Evolutionary conservation across 1,139 yeast genomes (phyloP).

Genomic region (Chernovozyma aurita): DNA sequence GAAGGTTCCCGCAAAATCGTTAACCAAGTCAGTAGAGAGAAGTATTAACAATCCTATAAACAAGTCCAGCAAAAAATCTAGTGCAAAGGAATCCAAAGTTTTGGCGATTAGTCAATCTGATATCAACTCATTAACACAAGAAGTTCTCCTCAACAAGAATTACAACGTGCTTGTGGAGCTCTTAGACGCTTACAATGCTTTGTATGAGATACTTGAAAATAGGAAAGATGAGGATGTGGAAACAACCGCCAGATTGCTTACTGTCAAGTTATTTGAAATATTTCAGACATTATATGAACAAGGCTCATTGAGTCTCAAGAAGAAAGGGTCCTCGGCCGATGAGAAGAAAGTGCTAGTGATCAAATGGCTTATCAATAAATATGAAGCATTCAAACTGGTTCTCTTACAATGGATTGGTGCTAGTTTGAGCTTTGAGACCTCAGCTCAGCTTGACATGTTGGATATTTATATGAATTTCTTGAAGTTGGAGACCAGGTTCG

Average conservation of each 20-base stretch:
- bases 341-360: slow-evolving; percentile 45
- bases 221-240: slow-evolving; percentile 25
- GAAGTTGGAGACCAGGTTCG: slow-evolving; percentile 52
- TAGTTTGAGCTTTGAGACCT: slow-evolving; percentile 31
- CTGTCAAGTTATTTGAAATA: slow-evolving; percentile 48
- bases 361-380: slow-evolving; percentile 63
- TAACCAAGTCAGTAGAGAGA: too few species aligned
- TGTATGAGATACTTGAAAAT: slow-evolving; percentile 17
- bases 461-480: slow-evolving; percentile 62
- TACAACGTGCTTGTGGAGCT: slow-evolving; percentile 52
- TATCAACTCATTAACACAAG: background rate
- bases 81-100: too few species aligned
- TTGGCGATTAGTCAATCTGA: too few species aligned
- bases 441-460: slow-evolving; percentile 56
- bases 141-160: slow-evolving; percentile 8
- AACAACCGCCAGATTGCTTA: slow-evolving; percentile 41
- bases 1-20: too few species aligned
- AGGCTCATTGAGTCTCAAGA: slow-evolving; percentile 39
- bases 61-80: too few species aligned
- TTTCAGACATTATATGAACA: slow-evolving; percentile 54
- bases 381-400: slow-evolving; percentile 48
- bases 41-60: too few species aligned
- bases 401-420: slow-evolving; percentile 38
- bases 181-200: slow-evolving; percentile 30
- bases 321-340: slow-evolving; percentile 12